Percentiles rank a stretch among this genome's conserved stretches.
Evolutionary conservation across 2,329 filamentous ascomycete species (phyloP).

Genomic region (Chaetomiaceae sp.): DNA sequence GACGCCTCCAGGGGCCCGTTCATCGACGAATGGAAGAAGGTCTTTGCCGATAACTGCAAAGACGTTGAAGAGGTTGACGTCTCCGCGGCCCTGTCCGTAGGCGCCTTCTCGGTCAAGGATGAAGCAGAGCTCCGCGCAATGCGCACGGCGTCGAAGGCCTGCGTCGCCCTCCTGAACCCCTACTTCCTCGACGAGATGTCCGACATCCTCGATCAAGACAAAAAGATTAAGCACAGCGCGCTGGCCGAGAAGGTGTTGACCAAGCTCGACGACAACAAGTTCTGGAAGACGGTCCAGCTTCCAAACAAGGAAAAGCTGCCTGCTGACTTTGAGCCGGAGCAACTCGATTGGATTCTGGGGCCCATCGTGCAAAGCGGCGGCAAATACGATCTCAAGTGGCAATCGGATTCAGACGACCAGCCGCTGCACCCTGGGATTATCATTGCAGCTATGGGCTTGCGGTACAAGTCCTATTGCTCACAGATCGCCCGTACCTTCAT

Average conservation of each 20-base stretch:
- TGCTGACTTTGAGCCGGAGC: slow-evolving; percentile 75
- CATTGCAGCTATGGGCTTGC: slow-evolving; percentile 80
- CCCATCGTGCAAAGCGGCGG: slow-evolving; percentile 93
- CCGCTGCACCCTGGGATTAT: slow-evolving; percentile 87
- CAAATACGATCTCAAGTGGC: slow-evolving; percentile 84
- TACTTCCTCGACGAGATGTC: slow-evolving; percentile 99
- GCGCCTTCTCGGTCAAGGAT: slow-evolving; percentile 88
- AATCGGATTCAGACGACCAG: slow-evolving; percentile 71
- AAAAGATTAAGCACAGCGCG: slow-evolving; percentile 86
- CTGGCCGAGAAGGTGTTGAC: slow-evolving; percentile 82
- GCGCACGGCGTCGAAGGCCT: slow-evolving; percentile 88
- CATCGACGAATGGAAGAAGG: slow-evolving; percentile 91
- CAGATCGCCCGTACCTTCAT: slow-evolving; percentile 90
- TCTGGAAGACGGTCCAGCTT: slow-evolving; percentile 75
- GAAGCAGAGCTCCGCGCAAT: slow-evolving; percentile 90
- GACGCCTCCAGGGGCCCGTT: slow-evolving; percentile 83
- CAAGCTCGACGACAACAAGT: slow-evolving; percentile 90
- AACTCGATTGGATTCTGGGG: slow-evolving; percentile 90
- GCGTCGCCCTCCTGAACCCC: slow-evolving; percentile 87
- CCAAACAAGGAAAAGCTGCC: slow-evolving; percentile 70
- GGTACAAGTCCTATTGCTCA: slow-evolving; percentile 94
- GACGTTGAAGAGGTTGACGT: slow-evolving; percentile 88
- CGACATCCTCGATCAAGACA: slow-evolving; percentile 88
- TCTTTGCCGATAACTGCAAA: slow-evolving; percentile 70
- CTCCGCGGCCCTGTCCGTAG: slow-evolving; percentile 69